Evolutionary conservation across 441 rosid genomes (phyloP).

Genomic region (Corymbia citriodora): DNA sequence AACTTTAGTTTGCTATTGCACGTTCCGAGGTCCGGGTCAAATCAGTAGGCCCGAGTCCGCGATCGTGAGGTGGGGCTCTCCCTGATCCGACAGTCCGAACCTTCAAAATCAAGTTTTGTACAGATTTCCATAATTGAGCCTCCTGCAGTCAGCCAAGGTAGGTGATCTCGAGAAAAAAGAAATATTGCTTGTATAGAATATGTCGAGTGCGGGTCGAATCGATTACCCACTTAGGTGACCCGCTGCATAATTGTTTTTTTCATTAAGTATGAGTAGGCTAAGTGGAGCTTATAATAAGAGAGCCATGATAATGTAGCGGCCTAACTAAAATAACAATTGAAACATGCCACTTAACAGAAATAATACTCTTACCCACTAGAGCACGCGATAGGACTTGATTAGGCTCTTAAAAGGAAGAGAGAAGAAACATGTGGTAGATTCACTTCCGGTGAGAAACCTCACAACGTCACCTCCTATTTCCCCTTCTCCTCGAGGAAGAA

Average conservation of each 20-base stretch:
- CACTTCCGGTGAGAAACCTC: too few species aligned
- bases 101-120: neutral
- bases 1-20: neutral
- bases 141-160: neutral
- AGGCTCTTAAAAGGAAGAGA: too few species aligned
- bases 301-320: neutral
- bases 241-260: rapidly evolving
- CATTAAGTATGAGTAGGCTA: rapidly evolving
- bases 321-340: rapidly evolving
- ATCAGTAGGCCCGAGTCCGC: neutral
- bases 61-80: neutral
- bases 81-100: neutral
- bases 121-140: neutral
- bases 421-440: too few species aligned
- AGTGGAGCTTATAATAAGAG: neutral
- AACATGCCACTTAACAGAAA: neutral
- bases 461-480: too few species aligned
- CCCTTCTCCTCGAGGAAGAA: too few species aligned
- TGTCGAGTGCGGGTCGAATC: neutral
- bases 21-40: neutral
- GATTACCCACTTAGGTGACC: neutral
- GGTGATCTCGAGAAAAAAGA: neutral
- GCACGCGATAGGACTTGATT: too few species aligned
- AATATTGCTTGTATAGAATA: neutral
- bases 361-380: neutral